phyloP scores from a whole-genome alignment of 305 asterid species.

The Coffea humblotiana region DNA sequence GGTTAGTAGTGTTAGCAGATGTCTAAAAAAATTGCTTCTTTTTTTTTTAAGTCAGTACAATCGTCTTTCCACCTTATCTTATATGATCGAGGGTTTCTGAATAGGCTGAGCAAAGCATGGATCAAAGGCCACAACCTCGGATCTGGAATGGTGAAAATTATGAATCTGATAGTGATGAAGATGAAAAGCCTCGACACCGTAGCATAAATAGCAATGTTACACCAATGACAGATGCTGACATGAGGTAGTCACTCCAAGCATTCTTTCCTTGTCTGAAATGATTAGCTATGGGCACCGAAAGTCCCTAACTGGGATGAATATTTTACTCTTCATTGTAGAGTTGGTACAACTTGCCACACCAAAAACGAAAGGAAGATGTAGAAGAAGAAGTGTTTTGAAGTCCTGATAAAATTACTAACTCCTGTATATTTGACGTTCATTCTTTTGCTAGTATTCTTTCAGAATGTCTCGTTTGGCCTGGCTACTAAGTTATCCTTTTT shows the following conservation, averaged over 20 bases:
- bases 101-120: slow-evolving; percentile 66
- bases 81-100: slow-evolving; percentile 16
- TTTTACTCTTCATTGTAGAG: background rate
- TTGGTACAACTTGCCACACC: too few species aligned
- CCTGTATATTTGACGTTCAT: background rate
- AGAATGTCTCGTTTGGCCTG: background rate
- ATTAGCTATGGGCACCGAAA: background rate
- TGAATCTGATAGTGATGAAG: slow-evolving; percentile 55
- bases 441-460: background rate
- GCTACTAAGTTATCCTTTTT: background rate
- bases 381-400: background rate
- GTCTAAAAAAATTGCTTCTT: background rate
- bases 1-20: slow-evolving; percentile 39
- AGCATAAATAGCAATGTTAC: slow-evolving; percentile 33
- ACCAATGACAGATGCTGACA: slow-evolving; percentile 22
- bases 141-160: slow-evolving; percentile 69
- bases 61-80: slow-evolving; percentile 20
- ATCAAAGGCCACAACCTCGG: slow-evolving; percentile 64
- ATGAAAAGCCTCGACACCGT: slow-evolving; percentile 34
- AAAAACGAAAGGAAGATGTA: too few species aligned
- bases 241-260: slow-evolving; percentile 37
- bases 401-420: background rate
- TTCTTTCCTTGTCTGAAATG: background rate
- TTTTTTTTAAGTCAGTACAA: background rate
- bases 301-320: background rate